These are phyloP conservation scores for Neofusicoccum umdonicola DNA, from an alignment of 2,329 filamentous ascomycete genomes.

Conservation along the genomic window DNA sequence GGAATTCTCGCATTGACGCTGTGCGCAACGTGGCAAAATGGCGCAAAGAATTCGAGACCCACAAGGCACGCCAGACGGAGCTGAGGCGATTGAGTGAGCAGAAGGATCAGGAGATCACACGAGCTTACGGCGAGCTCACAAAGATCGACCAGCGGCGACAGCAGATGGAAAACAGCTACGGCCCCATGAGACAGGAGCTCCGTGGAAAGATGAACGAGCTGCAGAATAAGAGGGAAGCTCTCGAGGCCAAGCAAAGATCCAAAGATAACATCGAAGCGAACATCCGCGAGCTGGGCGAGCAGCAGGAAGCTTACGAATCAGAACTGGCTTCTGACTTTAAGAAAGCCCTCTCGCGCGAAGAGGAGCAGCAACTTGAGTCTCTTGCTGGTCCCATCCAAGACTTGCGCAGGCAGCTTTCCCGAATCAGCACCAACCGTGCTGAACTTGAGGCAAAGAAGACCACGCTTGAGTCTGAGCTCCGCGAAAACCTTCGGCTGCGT, in stretches of 20 bases:
- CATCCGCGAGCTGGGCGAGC: constrained; percentile 61
- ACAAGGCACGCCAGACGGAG: constrained; percentile 62
- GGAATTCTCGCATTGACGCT: constrained; percentile 81
- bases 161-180: constrained; percentile 78
- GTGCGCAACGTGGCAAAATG: constrained; percentile 73
- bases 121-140: constrained; percentile 76
- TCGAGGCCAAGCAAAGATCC: constrained; percentile 67
- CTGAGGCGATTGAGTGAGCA: constrained; percentile 70
- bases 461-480: constrained; percentile 79
- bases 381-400: constrained; percentile 69
- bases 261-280: constrained; percentile 67
- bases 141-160: constrained; percentile 76
- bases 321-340: constrained; percentile 88
- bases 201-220: constrained; percentile 72
- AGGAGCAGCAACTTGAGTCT: constrained; percentile 75
- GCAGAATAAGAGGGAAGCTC: constrained; percentile 68
- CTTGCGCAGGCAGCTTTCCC: constrained; percentile 73
- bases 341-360: constrained; percentile 77
- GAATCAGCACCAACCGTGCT: constrained; percentile 69
- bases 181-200: constrained; percentile 74
- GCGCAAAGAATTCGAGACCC: constrained; percentile 69
- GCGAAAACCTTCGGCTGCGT: constrained; percentile 83
- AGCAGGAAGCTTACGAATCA: constrained; percentile 71
- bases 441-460: constrained; percentile 79
- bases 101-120: constrained; percentile 86